Conservation (phyloP, 495 filamentous ascomycete species). For the Penicillium lagena region DNA sequence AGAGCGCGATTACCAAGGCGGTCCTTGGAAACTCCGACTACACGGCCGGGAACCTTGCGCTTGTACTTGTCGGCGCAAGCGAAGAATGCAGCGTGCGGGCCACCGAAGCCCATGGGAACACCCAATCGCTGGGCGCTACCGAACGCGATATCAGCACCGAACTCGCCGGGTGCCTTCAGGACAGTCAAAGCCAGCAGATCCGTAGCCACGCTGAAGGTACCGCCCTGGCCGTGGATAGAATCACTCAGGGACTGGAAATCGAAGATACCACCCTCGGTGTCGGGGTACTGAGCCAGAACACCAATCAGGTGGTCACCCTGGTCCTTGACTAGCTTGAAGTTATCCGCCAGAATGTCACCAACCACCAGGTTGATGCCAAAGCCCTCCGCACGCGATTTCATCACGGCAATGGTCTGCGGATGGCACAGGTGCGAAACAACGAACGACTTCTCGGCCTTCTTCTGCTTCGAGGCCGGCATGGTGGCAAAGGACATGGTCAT, state of each 20-base stretch:
- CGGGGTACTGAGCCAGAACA: constrained; percentile 90
- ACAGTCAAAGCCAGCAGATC: constrained; percentile 88
- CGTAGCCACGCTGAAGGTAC: constrained; percentile 82
- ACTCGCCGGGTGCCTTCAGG: constrained; percentile 88
- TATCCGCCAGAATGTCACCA: constrained; percentile 61
- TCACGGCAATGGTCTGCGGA: constrained; percentile 83
- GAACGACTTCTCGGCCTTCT: constrained; percentile 69
- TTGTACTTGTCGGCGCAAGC: constrained; percentile 89
- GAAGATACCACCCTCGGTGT: constrained; percentile 77
- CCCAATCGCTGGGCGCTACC: constrained; percentile 93
- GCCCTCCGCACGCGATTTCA: constrained; percentile 83
- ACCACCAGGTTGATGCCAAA: constrained; percentile 79
- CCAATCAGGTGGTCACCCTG: constrained; percentile 82
- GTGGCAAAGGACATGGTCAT: constrained; percentile 91
- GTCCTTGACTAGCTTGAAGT: constrained; percentile 57
- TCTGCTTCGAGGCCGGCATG: constrained; percentile 65
- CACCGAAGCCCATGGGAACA: constrained; percentile 90
- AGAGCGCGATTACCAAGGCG: constrained; percentile 79
- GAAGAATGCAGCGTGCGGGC: constrained; percentile 96
- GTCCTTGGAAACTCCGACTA: constrained; percentile 92
- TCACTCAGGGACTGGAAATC: constrained; percentile 72
- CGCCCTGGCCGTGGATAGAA: constrained; percentile 70
- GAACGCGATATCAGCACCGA: constrained; percentile 95
- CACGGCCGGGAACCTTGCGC: constrained; percentile 89
- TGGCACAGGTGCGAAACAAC: constrained; percentile 80